These are phyloP conservation scores for Taiozyma sp. DNA, from an alignment of 1,139 yeast species.

Conservation along the genomic window DNA sequence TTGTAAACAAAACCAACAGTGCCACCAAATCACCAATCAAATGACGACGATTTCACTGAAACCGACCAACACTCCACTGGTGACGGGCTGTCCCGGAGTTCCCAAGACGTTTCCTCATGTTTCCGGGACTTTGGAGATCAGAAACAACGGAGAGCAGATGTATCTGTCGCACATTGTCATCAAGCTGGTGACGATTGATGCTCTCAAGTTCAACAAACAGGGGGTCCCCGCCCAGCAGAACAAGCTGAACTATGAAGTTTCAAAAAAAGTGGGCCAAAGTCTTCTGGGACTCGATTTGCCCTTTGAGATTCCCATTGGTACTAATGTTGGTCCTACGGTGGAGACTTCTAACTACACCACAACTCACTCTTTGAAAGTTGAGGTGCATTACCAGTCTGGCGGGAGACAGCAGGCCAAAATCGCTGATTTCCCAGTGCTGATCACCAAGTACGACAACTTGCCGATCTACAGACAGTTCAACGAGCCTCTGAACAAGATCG, in stretches of 20 bases:
- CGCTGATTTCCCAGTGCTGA: slow-evolving; percentile 39
- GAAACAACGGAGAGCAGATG: slow-evolving; percentile 22
- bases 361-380: slow-evolving; percentile 12
- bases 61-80: slow-evolving; percentile 43
- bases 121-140: slow-evolving; percentile 28
- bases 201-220: slow-evolving; percentile 39
- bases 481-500: slow-evolving; percentile 41
- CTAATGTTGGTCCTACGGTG: slow-evolving; percentile 43
- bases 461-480: slow-evolving; percentile 52
- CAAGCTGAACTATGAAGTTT: slow-evolving; percentile 32
- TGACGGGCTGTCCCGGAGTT: slow-evolving; percentile 62
- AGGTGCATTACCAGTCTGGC: slow-evolving; percentile 3
- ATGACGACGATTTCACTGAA: slow-evolving; percentile 25
- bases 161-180: slow-evolving; percentile 3
- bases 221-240: slow-evolving; percentile 27
- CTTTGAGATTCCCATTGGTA: slow-evolving; percentile 52
- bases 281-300: slow-evolving; percentile 56
- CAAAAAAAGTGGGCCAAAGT: slow-evolving; percentile 31
- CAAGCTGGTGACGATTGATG: slow-evolving; percentile 7
- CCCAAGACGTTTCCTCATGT: slow-evolving; percentile 46
- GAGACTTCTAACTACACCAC: slow-evolving; percentile 26
- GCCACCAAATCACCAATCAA: not conserved
- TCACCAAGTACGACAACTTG: slow-evolving; percentile 46
- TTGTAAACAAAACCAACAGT: not conserved
- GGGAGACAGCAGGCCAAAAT: slow-evolving; percentile 9